Base-by-base conservation (phyloP, 2,329 filamentous ascomycete species). In the Dothistroma septosporum region DNA sequence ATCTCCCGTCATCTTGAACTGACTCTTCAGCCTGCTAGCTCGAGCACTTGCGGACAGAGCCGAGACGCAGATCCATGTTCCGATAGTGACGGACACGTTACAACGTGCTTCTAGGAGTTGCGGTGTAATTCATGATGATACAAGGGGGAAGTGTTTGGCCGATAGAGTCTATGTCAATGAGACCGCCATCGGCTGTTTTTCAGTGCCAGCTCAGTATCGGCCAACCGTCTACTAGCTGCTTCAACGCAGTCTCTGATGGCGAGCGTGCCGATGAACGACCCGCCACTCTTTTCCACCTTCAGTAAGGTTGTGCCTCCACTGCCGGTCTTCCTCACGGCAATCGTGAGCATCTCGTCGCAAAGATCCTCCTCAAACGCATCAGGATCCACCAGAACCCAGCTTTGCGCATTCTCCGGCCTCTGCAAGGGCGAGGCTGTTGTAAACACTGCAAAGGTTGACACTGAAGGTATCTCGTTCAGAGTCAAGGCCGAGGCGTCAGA, bases 351-450 rank as follows among this genome's bases (percentile, higher is more conserved):
- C 80, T 99, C 94, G 63, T 87, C 82, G 72, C 91, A 96, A 48
- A 96, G 77, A 9, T 83, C 85, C 78, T 97, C 94, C 78, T 99
- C 94, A 68, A 96, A 88, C 22, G 86, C 85, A 77, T 99, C 94
- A 2, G 91, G 91, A 77, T 99, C 94, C 7, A 89, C 85, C 60
- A 99, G 76, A 2, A 97, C 79, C 91, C 92, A 96, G 50, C 60
- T 73, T 59, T 72, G 68, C 16, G 67, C 63, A 65, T 72, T 74
- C 61, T 66, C 69, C 58, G 61, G 71, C 80, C 82, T 70, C 79
- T 82, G 65, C 76, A 81, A 67, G 76, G 75, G 68, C 55, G 76
- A 68, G 65, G 68, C 73, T 67, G 87, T 87, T 52, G 84, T 86
- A 72, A 96, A 95, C 10, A 97, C 86, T 8, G 84, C 85, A 65